Base-by-base conservation (phyloP, 352 stramenopile species). In the Phytophthora pseudosyringae region DNA sequence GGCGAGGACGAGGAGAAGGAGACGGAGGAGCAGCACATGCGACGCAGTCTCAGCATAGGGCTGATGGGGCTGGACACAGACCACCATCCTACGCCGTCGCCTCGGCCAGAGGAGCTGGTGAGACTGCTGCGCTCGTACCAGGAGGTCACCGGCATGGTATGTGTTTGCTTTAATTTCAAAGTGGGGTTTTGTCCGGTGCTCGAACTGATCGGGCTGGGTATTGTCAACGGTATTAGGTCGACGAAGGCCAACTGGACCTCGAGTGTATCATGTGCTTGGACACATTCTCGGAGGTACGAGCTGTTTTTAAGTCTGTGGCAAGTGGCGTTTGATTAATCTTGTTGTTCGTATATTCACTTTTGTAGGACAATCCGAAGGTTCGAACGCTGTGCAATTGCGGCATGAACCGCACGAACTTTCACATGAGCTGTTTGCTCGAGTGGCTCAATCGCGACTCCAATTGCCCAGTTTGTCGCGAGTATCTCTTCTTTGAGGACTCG, bases 181-280 rank as follows among this genome's bases (percentile, higher is more conserved):
- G 21, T 21, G 21, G 2, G 21, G 21, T 21, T 16, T 39, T 10
- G 59, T 47, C 31, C 18, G 35, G 41, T 62, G 41, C 11, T 63
- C 13, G n/a, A 50, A 29, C 46, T 53, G 35, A 61, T 16, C 28
- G 47, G 38, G 13, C 15, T 10, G 58, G 28, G 31, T 31, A 54
- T 59, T 59, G 16, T 58, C 46, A 28, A 16, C 11, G 35, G 5
- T 58, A 21, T 21, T 21, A 87, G 80, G 46, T 91, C 43, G 81
- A 90, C 44, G 66, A 80, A 50, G 83, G 76, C 0, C 70, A 90
- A 68, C 51, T 75, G 15, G 88, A 94, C 18, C 74, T 96, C 29
- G 89, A 97, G 73, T 97, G 89, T 64, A 79, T 97, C 69, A 94
- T 94, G 76, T 94, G 85, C 44, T 55, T 94, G n/a, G 85, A 93